A percentile compares a stretch with the other conserved stretches of the same genome.
phyloP scores from a whole-genome alignment of 1,284 basidiomycete genomes.

The Tausonia pullulans region DNA sequence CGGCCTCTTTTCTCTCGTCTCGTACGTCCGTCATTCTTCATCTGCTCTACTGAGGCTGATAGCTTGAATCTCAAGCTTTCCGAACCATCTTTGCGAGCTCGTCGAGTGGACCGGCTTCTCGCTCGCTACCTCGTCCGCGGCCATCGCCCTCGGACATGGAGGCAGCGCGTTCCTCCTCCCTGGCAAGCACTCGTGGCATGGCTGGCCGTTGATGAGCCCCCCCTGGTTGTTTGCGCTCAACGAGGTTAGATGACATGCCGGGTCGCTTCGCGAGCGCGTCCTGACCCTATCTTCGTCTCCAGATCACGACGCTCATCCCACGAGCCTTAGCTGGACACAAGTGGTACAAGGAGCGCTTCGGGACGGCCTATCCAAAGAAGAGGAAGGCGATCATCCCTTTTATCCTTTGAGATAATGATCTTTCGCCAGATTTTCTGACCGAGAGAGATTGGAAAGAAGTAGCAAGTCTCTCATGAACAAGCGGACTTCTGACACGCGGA shows the following conservation, averaged over 20 bases:
- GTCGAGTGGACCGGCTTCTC: slow-evolving; percentile 4
- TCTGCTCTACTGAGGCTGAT: too few relatives aligned
- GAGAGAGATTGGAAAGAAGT: too few relatives aligned
- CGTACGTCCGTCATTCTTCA: background rate
- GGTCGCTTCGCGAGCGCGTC: background rate
- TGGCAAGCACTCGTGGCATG: background rate
- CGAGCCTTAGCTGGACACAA: background rate
- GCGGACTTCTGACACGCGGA: too few relatives aligned
- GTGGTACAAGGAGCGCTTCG: slow-evolving; percentile 1
- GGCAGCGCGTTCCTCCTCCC: background rate
- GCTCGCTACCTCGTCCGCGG: background rate
- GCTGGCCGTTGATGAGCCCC: background rate
- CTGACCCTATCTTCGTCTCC: background rate
- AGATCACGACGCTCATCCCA: slow-evolving; percentile 1
- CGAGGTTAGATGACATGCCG: background rate
- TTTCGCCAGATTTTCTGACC: too few relatives aligned
- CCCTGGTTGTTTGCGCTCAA: slow-evolving; percentile 6
- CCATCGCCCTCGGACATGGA: background rate
- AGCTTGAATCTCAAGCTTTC: background rate
- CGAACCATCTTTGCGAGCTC: slow-evolving; percentile 3
- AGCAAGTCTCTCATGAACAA: too few relatives aligned
- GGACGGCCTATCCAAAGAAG: background rate
- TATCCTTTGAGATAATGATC: background rate
- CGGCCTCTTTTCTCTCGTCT: background rate
- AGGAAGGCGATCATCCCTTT: slow-evolving; percentile 1